Evolutionary conservation across 1,284 basidiomycete genomes (phyloP).

Genomic region (Xerocomus minutiporus): DNA sequence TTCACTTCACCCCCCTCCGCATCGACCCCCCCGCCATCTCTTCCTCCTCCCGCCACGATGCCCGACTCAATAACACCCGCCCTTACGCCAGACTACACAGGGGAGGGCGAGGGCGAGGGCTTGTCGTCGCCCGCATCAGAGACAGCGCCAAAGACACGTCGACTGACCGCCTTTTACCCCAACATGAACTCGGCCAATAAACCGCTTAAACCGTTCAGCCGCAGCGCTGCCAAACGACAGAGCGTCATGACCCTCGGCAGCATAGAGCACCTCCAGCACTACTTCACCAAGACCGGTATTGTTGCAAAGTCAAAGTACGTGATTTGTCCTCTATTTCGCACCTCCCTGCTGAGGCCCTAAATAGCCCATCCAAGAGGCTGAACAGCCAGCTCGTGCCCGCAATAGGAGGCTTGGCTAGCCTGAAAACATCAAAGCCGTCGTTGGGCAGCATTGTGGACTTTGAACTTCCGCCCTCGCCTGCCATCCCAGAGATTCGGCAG

Average conservation of each 20-base stretch:
- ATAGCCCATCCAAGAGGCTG: conserved; percentile 51
- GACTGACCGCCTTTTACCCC: conserved; percentile 71
- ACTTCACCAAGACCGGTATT: conserved; percentile 81
- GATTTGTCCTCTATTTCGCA: background rate
- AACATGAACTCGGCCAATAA: conserved; percentile 67
- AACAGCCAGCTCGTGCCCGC: conserved; percentile 67
- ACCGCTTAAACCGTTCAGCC: conserved; percentile 74
- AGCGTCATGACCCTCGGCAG: conserved; percentile 83
- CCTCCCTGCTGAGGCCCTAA: conserved; percentile 2
- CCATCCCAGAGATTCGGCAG: conserved; percentile 43
- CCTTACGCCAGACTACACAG: conserved; percentile 51
- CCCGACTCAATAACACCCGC: conserved; percentile 41
- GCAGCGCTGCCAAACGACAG: conserved; percentile 80
- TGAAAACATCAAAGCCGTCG: conserved; percentile 35
- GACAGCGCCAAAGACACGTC: conserved; percentile 35
- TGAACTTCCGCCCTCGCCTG: conserved; percentile 67
- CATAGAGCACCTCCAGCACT: conserved; percentile 84
- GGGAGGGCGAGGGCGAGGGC: conserved; percentile 34
- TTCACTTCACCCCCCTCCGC: conserved; percentile 7
- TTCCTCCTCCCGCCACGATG: conserved; percentile 27
- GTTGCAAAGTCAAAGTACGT: conserved; percentile 68
- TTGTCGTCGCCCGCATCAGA: conserved; percentile 25
- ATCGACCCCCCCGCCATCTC: conserved; percentile 4
- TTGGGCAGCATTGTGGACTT: conserved; percentile 44
- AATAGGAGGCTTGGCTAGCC: conserved; percentile 51